Evolutionary conservation across 805 yeast genomes (phyloP).

Genomic region (Candida sanyiensis): DNA sequence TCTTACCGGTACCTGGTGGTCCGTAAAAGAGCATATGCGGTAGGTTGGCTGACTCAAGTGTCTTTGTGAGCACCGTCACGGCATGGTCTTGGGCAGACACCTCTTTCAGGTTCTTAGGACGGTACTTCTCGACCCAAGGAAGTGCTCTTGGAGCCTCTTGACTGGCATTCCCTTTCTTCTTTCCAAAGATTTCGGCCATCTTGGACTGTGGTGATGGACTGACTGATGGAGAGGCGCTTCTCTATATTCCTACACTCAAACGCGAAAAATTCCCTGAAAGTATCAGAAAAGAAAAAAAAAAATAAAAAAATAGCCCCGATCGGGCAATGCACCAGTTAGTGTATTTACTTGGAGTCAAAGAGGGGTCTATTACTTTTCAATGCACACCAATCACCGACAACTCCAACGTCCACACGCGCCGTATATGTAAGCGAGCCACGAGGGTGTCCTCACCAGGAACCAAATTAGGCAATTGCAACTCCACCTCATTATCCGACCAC

Average conservation of each 20-base stretch:
- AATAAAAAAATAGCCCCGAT: not conserved
- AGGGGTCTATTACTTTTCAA: slow-evolving; percentile 7
- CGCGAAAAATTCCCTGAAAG: not conserved
- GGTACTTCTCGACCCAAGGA: slow-evolving; percentile 94
- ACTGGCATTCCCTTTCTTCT: slow-evolving; percentile 24
- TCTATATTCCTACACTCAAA: not conserved
- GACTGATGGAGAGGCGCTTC: not conserved
- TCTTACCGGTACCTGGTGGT: slow-evolving; percentile 92
- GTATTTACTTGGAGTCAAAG: too few species aligned
- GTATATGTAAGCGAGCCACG: slow-evolving; percentile 67
- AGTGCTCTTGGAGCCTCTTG: slow-evolving; percentile 28
- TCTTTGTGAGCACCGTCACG: slow-evolving; percentile 71
- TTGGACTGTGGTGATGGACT: not conserved
- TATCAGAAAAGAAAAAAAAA: not conserved
- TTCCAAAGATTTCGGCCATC: slow-evolving; percentile 17
- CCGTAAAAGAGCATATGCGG: slow-evolving; percentile 93
- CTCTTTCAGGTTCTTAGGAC: slow-evolving; percentile 83
- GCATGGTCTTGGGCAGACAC: slow-evolving; percentile 92
- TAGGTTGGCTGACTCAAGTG: slow-evolving; percentile 71
- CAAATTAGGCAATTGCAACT: slow-evolving; percentile 33
- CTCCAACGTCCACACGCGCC: slow-evolving; percentile 97
- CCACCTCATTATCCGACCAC: slow-evolving; percentile 75
- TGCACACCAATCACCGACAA: slow-evolving; percentile 84
- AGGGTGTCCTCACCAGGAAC: slow-evolving; percentile 29
- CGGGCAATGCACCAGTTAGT: not conserved